A percentile compares a stretch with the other conserved stretches of the same genome.
Conservation (phyloP, 2,329 filamentous ascomycete species). For the Aspergillus novofumigatus region DNA sequence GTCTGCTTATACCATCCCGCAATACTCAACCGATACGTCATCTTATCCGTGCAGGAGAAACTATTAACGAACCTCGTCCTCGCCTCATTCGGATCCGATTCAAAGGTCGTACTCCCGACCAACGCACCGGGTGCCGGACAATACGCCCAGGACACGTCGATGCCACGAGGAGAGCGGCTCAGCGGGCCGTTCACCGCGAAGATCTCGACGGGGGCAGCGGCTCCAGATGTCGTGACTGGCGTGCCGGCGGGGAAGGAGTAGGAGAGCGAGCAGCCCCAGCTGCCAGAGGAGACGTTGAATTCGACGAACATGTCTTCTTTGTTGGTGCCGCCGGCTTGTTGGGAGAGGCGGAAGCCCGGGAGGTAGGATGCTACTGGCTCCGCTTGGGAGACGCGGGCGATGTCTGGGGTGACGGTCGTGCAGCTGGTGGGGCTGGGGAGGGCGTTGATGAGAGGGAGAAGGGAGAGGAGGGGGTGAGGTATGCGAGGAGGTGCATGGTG, state of each 20-base stretch:
- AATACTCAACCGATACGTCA: slow-evolving; percentile 9
- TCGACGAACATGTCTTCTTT: slow-evolving; percentile 9
- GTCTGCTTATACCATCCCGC: not conserved
- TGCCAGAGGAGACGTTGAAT: slow-evolving; percentile 5
- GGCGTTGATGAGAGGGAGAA: not conserved
- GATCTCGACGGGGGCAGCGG: slow-evolving; percentile 3
- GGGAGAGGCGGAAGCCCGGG: slow-evolving; percentile 4
- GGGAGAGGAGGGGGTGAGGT: not conserved
- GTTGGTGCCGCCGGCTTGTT: not conserved
- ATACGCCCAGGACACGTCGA: slow-evolving; percentile 8
- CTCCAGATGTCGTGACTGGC: not conserved
- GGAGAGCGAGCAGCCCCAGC: slow-evolving; percentile 8
- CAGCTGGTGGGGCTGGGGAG: slow-evolving; percentile 2
- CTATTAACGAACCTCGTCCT: slow-evolving; percentile 5
- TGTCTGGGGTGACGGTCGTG: slow-evolving; percentile 2
- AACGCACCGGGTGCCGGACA: slow-evolving; percentile 1
- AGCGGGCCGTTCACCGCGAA: slow-evolving; percentile 4
- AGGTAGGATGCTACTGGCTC: slow-evolving; percentile 5
- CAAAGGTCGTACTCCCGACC: slow-evolving; percentile 5
- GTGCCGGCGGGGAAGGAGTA: slow-evolving; percentile 6
- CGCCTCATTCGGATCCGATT: not conserved
- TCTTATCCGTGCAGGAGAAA: slow-evolving; percentile 3
- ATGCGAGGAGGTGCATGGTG: slow-evolving; percentile 5
- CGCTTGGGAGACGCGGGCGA: slow-evolving; percentile 6
- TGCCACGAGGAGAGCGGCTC: slow-evolving; percentile 2